Conservation (phyloP, 1,284 basidiomycete genomes). For the Sparassis latifolia region DNA sequence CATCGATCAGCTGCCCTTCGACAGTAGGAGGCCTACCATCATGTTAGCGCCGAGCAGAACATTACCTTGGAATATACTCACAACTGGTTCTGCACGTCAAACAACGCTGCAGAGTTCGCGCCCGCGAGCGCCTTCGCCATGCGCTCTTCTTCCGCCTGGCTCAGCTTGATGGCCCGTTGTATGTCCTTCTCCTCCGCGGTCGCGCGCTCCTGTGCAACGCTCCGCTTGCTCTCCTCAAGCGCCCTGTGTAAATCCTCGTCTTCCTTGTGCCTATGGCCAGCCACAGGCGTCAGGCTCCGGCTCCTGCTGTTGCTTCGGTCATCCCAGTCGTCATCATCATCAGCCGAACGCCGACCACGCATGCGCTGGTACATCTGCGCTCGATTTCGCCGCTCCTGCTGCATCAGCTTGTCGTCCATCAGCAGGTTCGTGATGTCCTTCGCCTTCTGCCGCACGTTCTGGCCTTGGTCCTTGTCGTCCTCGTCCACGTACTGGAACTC, state of each 20-base stretch:
- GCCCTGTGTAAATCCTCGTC: conserved; percentile 65
- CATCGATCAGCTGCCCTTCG: conserved; percentile 18
- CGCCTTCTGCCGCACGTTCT: conserved; percentile 95
- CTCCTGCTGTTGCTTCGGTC: conserved; percentile 26
- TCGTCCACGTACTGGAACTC: conserved; percentile 98
- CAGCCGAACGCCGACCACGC: conserved; percentile 44
- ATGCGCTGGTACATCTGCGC: conserved; percentile 91
- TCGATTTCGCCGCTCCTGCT: conserved; percentile 74
- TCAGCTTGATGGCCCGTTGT: conserved; percentile 69
- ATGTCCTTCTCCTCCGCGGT: conserved; percentile 73
- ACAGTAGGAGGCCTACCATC: background rate
- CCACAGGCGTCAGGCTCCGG: background rate
- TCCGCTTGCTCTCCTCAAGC: conserved; percentile 77
- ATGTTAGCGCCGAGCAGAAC: no score
- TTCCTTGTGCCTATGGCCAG: conserved; percentile 3
- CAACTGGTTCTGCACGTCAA: conserved; percentile 63
- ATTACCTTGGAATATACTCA: no score
- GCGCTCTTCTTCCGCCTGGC: conserved; percentile 78
- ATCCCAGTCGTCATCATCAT: conserved; percentile 33
- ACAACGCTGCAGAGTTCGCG: conserved; percentile 64
- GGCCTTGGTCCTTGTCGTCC: conserved; percentile 88
- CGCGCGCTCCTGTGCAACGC: conserved; percentile 60
- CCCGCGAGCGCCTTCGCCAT: conserved; percentile 64
- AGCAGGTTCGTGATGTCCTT: conserved; percentile 96
- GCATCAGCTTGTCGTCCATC: conserved; percentile 75